phyloP scores from a whole-genome alignment of 2,329 filamentous ascomycete genomes.

The Metarhizium guizhouense region DNA sequence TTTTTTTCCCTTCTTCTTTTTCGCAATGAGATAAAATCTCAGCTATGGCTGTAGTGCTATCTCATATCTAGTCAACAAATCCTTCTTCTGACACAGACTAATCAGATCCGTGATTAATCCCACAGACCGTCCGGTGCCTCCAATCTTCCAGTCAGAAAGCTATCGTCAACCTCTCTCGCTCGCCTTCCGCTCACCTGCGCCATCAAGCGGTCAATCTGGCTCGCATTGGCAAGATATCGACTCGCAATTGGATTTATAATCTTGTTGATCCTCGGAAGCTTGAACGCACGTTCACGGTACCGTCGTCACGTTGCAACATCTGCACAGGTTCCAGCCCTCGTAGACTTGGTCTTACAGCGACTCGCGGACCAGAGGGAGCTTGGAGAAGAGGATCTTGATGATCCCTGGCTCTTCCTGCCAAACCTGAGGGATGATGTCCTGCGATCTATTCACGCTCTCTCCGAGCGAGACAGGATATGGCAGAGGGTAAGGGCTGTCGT shows the following conservation, averaged over 20 bases:
- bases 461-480: constrained; percentile 76
- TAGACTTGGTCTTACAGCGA: constrained; percentile 74
- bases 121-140: constrained; percentile 62
- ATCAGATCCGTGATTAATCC: constrained; percentile 69
- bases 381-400: constrained; percentile 58
- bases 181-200: constrained; percentile 79
- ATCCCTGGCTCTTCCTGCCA: constrained; percentile 76
- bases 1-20: constrained; percentile 9
- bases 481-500: constrained; percentile 73
- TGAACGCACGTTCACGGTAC: constrained; percentile 59
- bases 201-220: constrained; percentile 67
- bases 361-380: constrained; percentile 76
- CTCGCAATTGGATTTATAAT: constrained; percentile 66
- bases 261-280: constrained; percentile 33
- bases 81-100: constrained; percentile 60
- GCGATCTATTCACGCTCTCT: constrained; percentile 67
- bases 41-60: background rate
- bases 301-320: constrained; percentile 55
- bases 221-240: constrained; percentile 80
- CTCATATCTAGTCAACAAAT: background rate
- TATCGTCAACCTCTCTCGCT: constrained; percentile 86
- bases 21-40: background rate
- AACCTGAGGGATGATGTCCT: constrained; percentile 89
- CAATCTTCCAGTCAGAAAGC: constrained; percentile 50
- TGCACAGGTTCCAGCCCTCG: constrained; percentile 70